Evolutionary conservation across 768 basidiomycete species (phyloP).

Genomic region (Termitomyces sp.): DNA sequence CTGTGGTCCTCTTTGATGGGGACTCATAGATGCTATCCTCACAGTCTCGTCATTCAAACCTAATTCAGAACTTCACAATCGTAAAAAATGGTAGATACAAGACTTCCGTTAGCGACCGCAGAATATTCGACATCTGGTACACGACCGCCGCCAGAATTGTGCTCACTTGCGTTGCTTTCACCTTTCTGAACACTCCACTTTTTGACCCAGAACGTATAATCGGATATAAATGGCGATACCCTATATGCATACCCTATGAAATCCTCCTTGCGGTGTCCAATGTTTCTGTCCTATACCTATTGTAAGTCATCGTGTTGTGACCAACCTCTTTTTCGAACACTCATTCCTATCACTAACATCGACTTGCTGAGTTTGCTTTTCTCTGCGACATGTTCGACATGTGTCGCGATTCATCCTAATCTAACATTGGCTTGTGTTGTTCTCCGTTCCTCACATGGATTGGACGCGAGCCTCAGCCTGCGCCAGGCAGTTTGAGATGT

Average conservation of each 20-base stretch:
- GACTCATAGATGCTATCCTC: not conserved
- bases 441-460: not conserved
- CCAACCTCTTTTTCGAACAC: not conserved
- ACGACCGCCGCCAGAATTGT: not conserved
- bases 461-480: not conserved
- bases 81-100: not conserved
- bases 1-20: slow-evolving; percentile 12
- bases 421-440: not conserved
- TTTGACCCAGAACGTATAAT: not conserved
- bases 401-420: not conserved
- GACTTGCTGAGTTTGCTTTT: not conserved
- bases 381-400: not conserved
- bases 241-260: not conserved
- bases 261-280: not conserved
- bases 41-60: not conserved
- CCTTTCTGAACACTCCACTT: not conserved
- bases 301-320: not conserved
- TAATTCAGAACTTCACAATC: not conserved
- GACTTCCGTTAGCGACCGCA: not conserved
- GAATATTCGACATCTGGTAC: not conserved
- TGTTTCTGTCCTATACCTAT: not conserved
- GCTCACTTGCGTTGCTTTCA: not conserved
- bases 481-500: not conserved
- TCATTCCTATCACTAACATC: not conserved
- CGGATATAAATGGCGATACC: not conserved